A percentile compares a stretch with the other conserved stretches of the same genome.
phyloP scores from a whole-genome alignment of 2,329 filamentous ascomycete genomes.

The Bretziella fagacearum region DNA sequence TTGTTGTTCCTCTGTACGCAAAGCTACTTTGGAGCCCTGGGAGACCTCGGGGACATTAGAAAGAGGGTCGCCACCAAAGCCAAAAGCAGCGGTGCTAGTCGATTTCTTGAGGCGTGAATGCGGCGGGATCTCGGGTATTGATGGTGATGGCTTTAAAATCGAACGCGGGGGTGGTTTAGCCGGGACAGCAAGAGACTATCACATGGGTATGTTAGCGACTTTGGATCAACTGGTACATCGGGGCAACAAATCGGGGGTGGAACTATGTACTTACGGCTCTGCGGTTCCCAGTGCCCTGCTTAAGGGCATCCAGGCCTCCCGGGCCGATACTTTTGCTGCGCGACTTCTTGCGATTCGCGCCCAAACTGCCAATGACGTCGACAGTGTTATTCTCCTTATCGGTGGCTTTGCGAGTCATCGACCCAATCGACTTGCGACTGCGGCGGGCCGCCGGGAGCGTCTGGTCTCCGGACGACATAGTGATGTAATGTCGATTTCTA shows the following conservation, averaged over 20 bases:
- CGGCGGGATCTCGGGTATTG: constrained; percentile 45
- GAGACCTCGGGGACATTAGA: constrained; percentile 17
- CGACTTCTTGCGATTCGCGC: constrained; percentile 46
- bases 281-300: constrained; percentile 57
- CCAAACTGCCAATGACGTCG: constrained; percentile 40
- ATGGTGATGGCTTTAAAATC: constrained; percentile 68
- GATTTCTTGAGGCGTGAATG: constrained; percentile 18
- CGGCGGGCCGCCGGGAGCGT: constrained; percentile 41
- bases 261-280: constrained; percentile 49
- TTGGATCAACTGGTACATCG: background rate
- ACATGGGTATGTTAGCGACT: background rate
- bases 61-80: constrained; percentile 10
- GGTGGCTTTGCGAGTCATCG: constrained; percentile 30
- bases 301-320: constrained; percentile 70
- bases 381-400: constrained; percentile 65
- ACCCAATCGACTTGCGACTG: constrained; percentile 55
- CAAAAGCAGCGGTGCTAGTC: constrained; percentile 5
- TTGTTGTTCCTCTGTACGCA: constrained; percentile 54
- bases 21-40: constrained; percentile 35
- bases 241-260: background rate
- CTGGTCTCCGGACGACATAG: constrained; percentile 13
- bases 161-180: constrained; percentile 40
- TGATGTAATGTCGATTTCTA: background rate
- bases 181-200: constrained; percentile 39
- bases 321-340: constrained; percentile 94